Base-by-base conservation (phyloP, 371 early-diverging fungal genomes). In the Apophysomyces sp. region DNA sequence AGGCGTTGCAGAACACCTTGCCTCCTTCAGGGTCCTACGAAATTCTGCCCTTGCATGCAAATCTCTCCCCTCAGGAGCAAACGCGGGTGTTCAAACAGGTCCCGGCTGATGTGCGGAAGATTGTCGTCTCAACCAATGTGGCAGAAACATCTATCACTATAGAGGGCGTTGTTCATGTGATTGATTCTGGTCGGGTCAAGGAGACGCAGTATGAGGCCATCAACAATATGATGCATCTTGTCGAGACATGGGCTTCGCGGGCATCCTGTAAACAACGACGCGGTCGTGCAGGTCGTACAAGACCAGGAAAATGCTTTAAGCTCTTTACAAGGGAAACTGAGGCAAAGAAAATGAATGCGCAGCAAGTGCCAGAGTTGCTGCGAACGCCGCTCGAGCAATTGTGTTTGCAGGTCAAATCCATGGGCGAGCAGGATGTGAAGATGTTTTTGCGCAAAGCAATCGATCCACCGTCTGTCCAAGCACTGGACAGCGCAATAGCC, bases 61-160 rank as follows among this genome's bases (percentile, higher is more conserved):
- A 88, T 30, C 74, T 94, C 11, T 86, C 92, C 1, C 84, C 87
- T 6, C 86, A 86, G 37, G 85, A 86, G 34, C 89, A 93, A 69
- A 82, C 77, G 3, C 81, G 83, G 31, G 86, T 90, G 3, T 87
- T 89, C 64, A 76, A 82, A 16, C 72, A 74, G 4, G 86, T 87
- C 24, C 81, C 86, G 2, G 57, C 61, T 0, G 81, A 85, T n/a
- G 77, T 82, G 2, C 81, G 94, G 54, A 97, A 97, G 77, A 86
- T 95, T 55, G 93, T 99, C 15, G 86, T 98, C 9, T 81, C 94
- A 0, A 99, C 99, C 29, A 99, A 98, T 57, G 94, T 99, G 37
- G 96, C 98, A 0, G 99, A 99, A 71, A 97, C 98, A 0, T 86
- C 88, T 41, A 87, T 98, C 61, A 98, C 99, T 0, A 95, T 98